Evolutionary conservation across 805 yeast species (phyloP), one percentile per base, ranked within the genome.

Genomic region (Komagataella populi): DNA sequence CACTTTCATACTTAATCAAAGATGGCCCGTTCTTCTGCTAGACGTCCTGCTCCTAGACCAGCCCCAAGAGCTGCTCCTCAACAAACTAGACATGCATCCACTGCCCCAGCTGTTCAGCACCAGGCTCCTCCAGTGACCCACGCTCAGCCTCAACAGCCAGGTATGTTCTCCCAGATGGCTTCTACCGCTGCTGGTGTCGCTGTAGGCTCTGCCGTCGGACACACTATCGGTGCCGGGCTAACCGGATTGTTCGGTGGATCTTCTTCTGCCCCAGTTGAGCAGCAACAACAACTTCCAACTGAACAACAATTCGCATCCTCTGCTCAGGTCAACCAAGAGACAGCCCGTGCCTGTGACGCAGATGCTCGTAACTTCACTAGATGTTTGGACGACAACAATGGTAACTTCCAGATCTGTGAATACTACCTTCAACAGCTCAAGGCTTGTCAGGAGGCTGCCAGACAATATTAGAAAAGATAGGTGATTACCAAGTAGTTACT

Each of bases 151-250:
- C 63, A 62, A 59, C 79, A 76, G 60, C 97, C 97, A 48, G 97
- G 98, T 61, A 61, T 91, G 65, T 90, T 91, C 62, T 86, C 91
- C 54, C 95, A 93, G 72, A 93, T 93, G 99, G 98, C 98, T 45
- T 76, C 95, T 48, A 93, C 99, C 49, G 99, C 99, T 52, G 99
- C 98, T 49, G 99, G 99, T 82, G 99, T 93, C 47, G 99, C 98
- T 51, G 97, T 93, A 52, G 99, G 99, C 62, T 87, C 96, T 50
- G 84, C 98, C 55, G 83, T 91, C 51, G 99, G 99, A 55, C 99
- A 93, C 76, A 88, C 97, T 45, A 59, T 91, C 53, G 97, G 97
- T 71, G 95, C 95, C 55, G 98, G 98, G 62, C 72, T 93, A 60
- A 82, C 96, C 49, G 77, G 87, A 49, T 70, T 93, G 78, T 91